Evolutionary conservation across 345 rosid species (phyloP).

Genomic region (Citrus hindsii): DNA sequence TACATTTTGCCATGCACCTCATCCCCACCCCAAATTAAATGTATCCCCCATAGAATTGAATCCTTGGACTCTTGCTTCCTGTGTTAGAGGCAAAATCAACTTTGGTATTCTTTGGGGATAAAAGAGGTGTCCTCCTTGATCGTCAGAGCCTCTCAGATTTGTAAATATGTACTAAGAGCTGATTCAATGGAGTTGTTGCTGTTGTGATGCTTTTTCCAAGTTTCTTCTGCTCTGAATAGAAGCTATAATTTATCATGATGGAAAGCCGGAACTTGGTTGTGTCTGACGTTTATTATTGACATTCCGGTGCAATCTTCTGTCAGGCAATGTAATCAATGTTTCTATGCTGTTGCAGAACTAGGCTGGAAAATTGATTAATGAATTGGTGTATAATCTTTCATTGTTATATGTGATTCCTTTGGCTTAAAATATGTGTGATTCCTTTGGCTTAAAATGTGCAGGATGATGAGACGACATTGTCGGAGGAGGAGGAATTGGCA

Average conservation of each 20-base stretch:
- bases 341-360: not conserved
- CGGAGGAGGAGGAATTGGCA: constrained; percentile 85
- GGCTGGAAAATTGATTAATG: not conserved
- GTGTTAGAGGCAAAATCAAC: not conserved
- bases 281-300: not conserved
- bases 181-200: not conserved
- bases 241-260: not conserved
- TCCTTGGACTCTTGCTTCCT: not conserved
- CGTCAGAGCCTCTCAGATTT: not conserved
- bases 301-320: not conserved
- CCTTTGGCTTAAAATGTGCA: constrained; percentile 25
- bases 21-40: not conserved
- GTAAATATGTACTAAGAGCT: not conserved
- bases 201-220: not conserved
- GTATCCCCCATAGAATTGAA: not conserved
- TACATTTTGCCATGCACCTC: not conserved
- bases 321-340: not conserved
- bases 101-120: not conserved
- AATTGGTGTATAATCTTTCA: not conserved
- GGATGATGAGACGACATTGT: constrained; percentile 95
- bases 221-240: not conserved
- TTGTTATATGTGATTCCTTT: not conserved
- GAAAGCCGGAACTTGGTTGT: not conserved
- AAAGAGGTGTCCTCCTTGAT: not conserved
- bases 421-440: constrained; percentile 14